Base-by-base conservation (phyloP, 2,329 filamentous ascomycete species). In the Aureobasidium sp. region DNA sequence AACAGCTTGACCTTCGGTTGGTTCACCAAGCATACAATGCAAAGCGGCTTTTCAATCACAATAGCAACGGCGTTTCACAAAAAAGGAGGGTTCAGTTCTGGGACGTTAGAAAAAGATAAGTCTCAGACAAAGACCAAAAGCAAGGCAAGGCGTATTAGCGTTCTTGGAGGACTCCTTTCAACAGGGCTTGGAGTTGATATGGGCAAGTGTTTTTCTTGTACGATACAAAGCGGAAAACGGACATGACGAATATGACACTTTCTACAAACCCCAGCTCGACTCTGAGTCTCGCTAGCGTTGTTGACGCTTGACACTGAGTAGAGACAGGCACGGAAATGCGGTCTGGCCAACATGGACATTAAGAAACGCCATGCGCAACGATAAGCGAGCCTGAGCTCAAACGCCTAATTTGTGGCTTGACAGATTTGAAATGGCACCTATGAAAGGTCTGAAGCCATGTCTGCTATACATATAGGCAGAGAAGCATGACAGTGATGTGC, bases 71-170 rank as follows among this genome's bases (percentile, higher is more conserved):
- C 44, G 44, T 48, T 35, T 35, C 12, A 19, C 8, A 3, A n/a
- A 25, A 37, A 3, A n/a, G 22, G 32, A 48, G 44, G 44, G n/a
- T 27, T 16, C 29, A 12, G 10, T 6, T 11, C 14, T 32, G 16
- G 45, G 24, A 24, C 22, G n/a, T 48, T n/a, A 16, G 14, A 17
- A 14, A 41, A 7, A 44, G 11, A n/a, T 3, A 27, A 44, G 21
- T 19, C 19, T 17, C 8, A 21, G 16, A 39, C 34, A 21, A n/a
- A 17, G 29, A n/a, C 29, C 22, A 17, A 35, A 48, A 49, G n/a
- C n/a, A n/a, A 48, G 39, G 34, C 45, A 49, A 39, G 45, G 45
- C 34, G 45, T 49, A 38, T 49, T 49, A 49, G 45, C 45, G 45
- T 39, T 49, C 32, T 49, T 49, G 45, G 17, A 22, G 30, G 45